Evolutionary conservation across 768 basidiomycete species (phyloP).

Genomic region (Amanita rubescens): DNA sequence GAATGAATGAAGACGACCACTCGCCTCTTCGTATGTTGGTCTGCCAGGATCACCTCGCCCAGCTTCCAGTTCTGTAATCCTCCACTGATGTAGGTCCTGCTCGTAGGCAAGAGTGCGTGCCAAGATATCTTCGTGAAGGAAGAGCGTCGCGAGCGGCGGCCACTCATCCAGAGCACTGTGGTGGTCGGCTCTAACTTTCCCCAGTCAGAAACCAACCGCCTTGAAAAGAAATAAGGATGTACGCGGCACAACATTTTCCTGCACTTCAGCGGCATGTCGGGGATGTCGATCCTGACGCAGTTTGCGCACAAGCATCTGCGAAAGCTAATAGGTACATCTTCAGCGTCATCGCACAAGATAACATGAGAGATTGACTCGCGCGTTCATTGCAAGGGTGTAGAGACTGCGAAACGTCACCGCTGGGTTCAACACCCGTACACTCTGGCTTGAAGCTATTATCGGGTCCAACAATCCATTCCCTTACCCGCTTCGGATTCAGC

Average conservation of each 20-base stretch:
- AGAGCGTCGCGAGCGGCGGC: constrained; percentile 7
- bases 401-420: too few species aligned
- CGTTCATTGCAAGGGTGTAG: constrained; percentile 1
- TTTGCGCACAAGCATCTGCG: constrained; percentile 11
- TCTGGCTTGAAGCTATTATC: too few species aligned
- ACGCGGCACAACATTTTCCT: constrained; percentile 13
- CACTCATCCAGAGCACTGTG: constrained; percentile 1
- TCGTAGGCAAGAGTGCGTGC: constrained; percentile 12
- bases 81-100: constrained; percentile 11
- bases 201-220: constrained; percentile 6
- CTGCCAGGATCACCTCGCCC: constrained; percentile 10
- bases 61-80: constrained; percentile 11
- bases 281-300: constrained; percentile 11
- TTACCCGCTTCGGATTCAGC: too few species aligned
- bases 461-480: too few species aligned
- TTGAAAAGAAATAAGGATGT: constrained; percentile 2
- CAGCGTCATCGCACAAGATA: constrained; percentile 3
- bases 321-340: constrained; percentile 8
- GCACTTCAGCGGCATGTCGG: constrained; percentile 10
- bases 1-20: constrained; percentile 1
- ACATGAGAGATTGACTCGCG: constrained; percentile 4
- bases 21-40: constrained; percentile 9
- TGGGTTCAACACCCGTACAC: too few species aligned
- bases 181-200: neutral
- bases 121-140: constrained; percentile 13